phyloP scores from a whole-genome alignment of 495 filamentous ascomycete genomes.

The Daldinia grandis region DNA sequence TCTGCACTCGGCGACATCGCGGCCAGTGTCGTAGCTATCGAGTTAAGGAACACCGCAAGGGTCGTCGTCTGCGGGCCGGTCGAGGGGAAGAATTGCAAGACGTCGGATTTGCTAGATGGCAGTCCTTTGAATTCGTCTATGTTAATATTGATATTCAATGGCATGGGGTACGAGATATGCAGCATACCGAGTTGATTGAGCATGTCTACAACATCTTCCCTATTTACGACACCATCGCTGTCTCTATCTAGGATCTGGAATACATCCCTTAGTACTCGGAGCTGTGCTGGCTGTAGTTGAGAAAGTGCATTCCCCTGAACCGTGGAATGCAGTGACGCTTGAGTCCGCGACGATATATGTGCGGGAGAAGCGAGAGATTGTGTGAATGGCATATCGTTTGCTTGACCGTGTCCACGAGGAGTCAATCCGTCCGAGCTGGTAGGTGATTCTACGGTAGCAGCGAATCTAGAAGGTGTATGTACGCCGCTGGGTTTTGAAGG shows the following conservation, averaged over 20 bases:
- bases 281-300: constrained; percentile 70
- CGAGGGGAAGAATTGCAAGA: constrained; percentile 80
- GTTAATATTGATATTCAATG: constrained; percentile 9
- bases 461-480: constrained; percentile 53
- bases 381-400: constrained; percentile 44
- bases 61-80: constrained; percentile 73
- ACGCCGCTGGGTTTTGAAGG: constrained; percentile 51
- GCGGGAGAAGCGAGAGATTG: constrained; percentile 57
- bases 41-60: constrained; percentile 83
- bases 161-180: background rate
- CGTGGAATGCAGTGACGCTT: constrained; percentile 37
- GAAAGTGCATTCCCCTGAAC: constrained; percentile 63
- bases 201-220: constrained; percentile 82
- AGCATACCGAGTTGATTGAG: constrained; percentile 74
- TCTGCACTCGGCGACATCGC: constrained; percentile 77
- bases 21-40: constrained; percentile 74
- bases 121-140: constrained; percentile 49
- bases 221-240: constrained; percentile 76
- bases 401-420: constrained; percentile 52
- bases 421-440: constrained; percentile 49
- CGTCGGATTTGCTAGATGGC: constrained; percentile 61
- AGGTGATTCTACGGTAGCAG: constrained; percentile 41
- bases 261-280: constrained; percentile 79
- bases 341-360: constrained; percentile 47
- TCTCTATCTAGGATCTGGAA: constrained; percentile 88